Conservation (phyloP, 2,329 filamentous ascomycete genomes). For the Scortechinia acanthostroma region DNA sequence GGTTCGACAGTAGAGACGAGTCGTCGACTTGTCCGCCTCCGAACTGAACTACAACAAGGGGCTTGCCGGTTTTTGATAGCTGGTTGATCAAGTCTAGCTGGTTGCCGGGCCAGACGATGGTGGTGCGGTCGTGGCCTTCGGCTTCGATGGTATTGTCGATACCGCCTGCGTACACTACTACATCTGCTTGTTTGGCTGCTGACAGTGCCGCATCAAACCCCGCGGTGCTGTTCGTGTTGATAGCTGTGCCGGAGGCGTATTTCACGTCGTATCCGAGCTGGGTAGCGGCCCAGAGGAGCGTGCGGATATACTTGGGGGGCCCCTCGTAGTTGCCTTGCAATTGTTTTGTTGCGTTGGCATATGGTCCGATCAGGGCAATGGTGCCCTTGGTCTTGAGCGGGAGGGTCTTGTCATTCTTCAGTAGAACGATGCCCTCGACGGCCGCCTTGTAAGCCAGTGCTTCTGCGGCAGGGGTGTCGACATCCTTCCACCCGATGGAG, state of each 20-base stretch:
- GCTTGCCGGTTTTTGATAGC: constrained; percentile 27
- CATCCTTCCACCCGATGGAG: constrained; percentile 41
- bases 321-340: constrained; percentile 55
- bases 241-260: constrained; percentile 27
- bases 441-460: constrained; percentile 45
- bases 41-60: constrained; percentile 42
- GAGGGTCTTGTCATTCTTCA: constrained; percentile 45
- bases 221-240: too few relatives aligned
- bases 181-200: background rate
- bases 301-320: constrained; percentile 42
- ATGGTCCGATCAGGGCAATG: constrained; percentile 48
- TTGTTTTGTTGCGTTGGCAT: constrained; percentile 46
- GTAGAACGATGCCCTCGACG: constrained; percentile 32
- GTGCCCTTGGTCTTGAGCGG: constrained; percentile 21
- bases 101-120: background rate
- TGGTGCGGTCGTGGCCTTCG: background rate
- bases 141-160: background rate
- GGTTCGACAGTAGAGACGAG: constrained; percentile 33
- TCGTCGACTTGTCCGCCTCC: constrained; percentile 41
- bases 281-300: constrained; percentile 41
- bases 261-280: constrained; percentile 32
- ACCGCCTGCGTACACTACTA: background rate
- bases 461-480: constrained; percentile 43
- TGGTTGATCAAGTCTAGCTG: background rate
- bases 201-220: too few relatives aligned